phyloP scores from a whole-genome alignment of 495 filamentous ascomycete genomes.

The Talaromyces proteolyticus region DNA sequence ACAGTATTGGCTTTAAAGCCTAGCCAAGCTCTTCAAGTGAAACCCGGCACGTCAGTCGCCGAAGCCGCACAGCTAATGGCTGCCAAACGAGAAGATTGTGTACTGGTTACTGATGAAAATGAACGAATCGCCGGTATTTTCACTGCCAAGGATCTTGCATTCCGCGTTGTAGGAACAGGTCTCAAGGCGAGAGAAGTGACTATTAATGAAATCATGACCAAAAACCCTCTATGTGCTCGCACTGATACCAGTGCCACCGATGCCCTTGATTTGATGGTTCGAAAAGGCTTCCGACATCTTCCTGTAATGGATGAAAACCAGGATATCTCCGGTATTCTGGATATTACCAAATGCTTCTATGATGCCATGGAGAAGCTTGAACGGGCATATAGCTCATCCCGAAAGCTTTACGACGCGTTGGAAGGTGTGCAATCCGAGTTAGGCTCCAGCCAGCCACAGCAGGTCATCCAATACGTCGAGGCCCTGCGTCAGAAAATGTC shows the following conservation, averaged over 20 bases:
- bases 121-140: constrained; percentile 98
- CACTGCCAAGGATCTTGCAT: constrained; percentile 97
- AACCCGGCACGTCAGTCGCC: constrained; percentile 87
- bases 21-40: constrained; percentile 95
- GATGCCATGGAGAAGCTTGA: constrained; percentile 99
- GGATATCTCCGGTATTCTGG: constrained; percentile 94
- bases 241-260: constrained; percentile 98
- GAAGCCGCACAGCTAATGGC: constrained; percentile 99
- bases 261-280: constrained; percentile 94
- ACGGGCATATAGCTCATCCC: constrained; percentile 90
- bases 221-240: constrained; percentile 94
- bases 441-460: constrained; percentile 92
- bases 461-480: constrained; percentile 98
- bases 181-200: constrained; percentile 84
- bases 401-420: constrained; percentile 93
- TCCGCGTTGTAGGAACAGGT: constrained; percentile 91
- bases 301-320: constrained; percentile 99
- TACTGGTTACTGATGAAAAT: constrained; percentile 97
- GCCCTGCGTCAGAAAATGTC: constrained; percentile 95
- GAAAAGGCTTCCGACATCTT: constrained; percentile 95
- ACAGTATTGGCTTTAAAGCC: constrained; percentile 93
- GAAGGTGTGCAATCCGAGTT: constrained; percentile 99
- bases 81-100: constrained; percentile 96
- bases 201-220: constrained; percentile 98
- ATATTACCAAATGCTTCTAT: constrained; percentile 99